phyloP scores from a whole-genome alignment of 2,329 filamentous ascomycete genomes.

The Aspergillus ruber region DNA sequence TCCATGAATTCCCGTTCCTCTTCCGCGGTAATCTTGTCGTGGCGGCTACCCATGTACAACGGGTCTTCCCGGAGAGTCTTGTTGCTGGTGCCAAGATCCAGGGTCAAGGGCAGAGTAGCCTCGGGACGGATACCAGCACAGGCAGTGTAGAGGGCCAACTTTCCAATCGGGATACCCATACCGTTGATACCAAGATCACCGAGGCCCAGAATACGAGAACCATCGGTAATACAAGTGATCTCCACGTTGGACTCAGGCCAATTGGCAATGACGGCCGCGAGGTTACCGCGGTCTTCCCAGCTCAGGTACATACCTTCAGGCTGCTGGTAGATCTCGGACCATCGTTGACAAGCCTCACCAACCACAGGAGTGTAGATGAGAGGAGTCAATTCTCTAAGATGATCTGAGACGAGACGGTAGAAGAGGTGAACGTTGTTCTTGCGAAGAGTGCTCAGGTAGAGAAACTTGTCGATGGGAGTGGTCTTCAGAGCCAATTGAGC shows the following conservation, averaged over 20 bases:
- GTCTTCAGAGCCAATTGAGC: slow-evolving; percentile 43
- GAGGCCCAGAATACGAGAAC: slow-evolving; percentile 82
- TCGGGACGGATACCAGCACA: slow-evolving; percentile 89
- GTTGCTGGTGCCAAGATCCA: slow-evolving; percentile 60
- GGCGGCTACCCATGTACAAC: slow-evolving; percentile 85
- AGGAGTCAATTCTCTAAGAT: slow-evolving; percentile 44
- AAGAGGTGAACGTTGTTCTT: slow-evolving; percentile 50
- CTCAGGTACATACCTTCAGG: slow-evolving; percentile 96
- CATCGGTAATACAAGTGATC: slow-evolving; percentile 95
- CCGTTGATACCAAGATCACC: slow-evolving; percentile 95
- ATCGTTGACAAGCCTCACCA: slow-evolving; percentile 92
- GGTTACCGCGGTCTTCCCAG: slow-evolving; percentile 86
- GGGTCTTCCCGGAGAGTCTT: slow-evolving; percentile 64
- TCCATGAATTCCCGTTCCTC: slow-evolving; percentile 91
- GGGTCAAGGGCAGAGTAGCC: slow-evolving; percentile 55
- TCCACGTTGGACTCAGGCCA: slow-evolving; percentile 87
- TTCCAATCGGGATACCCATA: slow-evolving; percentile 96
- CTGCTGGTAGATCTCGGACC: slow-evolving; percentile 91
- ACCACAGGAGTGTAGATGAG: slow-evolving; percentile 52
- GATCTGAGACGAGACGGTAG: slow-evolving; percentile 45
- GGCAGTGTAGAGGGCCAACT: slow-evolving; percentile 88
- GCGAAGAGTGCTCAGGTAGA: slow-evolving; percentile 44
- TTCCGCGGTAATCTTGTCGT: slow-evolving; percentile 68
- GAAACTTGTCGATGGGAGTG: slow-evolving; percentile 45
- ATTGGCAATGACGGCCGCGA: slow-evolving; percentile 80